Base-by-base conservation (phyloP, 176 grass and related monocot genomes). In the Juncus inflexus region DNA sequence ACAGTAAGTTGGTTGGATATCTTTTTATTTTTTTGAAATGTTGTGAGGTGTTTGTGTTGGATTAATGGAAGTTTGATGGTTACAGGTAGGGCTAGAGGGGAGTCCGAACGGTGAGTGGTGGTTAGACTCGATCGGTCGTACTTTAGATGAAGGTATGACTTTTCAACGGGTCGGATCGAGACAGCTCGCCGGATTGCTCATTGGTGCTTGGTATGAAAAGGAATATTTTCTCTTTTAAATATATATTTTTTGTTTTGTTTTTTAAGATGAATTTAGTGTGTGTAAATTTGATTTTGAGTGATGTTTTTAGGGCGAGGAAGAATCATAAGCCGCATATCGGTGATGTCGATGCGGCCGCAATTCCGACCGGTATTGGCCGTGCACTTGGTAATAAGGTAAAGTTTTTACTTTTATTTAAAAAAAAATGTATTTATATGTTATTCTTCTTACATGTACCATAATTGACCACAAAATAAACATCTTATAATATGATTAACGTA, bases 71-170 rank as follows among this genome's bases (percentile, higher is more conserved):
- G 12, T 45, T 42, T 47, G 42, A 71, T 71, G 76, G 55, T 77
- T 69, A 49, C 79, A 97, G 92, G 92, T 97, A 83, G 92, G 92
- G 74, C 87, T 96, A 60, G 91, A 96, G 79, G 91, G 87, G 41
- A 96, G 91, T 76, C 76, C 91, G 15, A 91, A 96, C 70, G 91
- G 91, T n/a, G 87, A 96, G 74, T 96, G 91, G 91, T 96, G 91
- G 91, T 88, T 96, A 74, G 87, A 88, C 15, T 80, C 83, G 73
- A 91, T 96, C 54, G 91, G 87, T 43, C 91, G 78, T 70, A 86
- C 84, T 12, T 83, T 96, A 79, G 82, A 88, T 57, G 91, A 96
- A 63, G 91, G 91, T 39, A 77, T 80, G 42, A 83, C 84, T 5
- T 97, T 97, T 70, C 79, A 91, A 45, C 87, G 84, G 52, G 92